Base-by-base conservation (phyloP, 2,329 filamentous ascomycete species). In the Botryosphaeria dothidea region DNA sequence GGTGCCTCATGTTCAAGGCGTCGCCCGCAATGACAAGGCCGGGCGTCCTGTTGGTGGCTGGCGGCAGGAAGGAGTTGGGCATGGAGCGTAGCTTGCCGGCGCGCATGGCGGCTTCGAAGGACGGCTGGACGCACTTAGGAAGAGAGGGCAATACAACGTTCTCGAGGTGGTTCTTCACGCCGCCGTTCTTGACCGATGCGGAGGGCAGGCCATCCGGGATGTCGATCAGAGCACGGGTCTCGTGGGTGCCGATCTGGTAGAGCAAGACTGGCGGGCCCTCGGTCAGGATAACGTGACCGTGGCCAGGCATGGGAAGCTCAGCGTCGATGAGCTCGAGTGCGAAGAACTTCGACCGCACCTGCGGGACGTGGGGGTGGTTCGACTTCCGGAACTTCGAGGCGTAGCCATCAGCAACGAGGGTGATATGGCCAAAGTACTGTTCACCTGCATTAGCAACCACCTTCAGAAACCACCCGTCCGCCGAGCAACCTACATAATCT, bases 1-100 rank as follows among this genome's bases (percentile, higher is more conserved):
- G 95, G 79, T 99, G 95, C n/a, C 95, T 91, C 95, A 99, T 99
- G 82, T 99, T 99, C 85, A 96, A 90, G 15, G 95, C 94, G 76
- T 99, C 95, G 66, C 95, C 95, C 8, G 98, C 85, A 38, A 99
- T 82, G 56, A 97, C 84, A 66, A 97, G 80, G 3, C 92, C 92
- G 1, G 88, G 86, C 11, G 86, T 85, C 49, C 84, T 85, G 74
- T 91, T 90, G 66, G 90, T 91, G 0, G 88, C 85, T 0, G 95
- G 88, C 4, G 95, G 93, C 2, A 99, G 86, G 84, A 91, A 99
- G 67, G 90, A 94, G 80, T 98, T 99, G 61, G 95, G 95, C 95
- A 99, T 99, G 71, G 88, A 92, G 17, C 92, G 89, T 66, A 97
- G 86, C 70, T 88, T 88, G 71, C 91, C 91, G 69, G 89, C 74